Base-by-base conservation (phyloP, 2,329 filamentous ascomycete genomes). In the Acrocalymma vagum region DNA sequence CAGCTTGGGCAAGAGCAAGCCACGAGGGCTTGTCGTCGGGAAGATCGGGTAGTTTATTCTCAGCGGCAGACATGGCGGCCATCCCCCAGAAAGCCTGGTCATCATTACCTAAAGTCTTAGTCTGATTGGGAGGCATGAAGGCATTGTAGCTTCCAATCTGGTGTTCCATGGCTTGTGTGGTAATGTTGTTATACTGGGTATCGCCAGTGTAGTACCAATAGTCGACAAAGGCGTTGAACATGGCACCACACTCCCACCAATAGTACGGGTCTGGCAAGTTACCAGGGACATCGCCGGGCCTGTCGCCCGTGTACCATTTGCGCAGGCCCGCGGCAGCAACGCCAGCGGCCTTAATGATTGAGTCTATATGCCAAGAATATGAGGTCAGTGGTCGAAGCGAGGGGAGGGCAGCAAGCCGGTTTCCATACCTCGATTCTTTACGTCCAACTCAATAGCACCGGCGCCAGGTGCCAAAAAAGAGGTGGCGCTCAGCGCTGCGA, bases 101-200 rank as follows among this genome's bases (percentile, higher is more conserved):
- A 36, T 83, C 80, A 51, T 83, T 82, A 45, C 79, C 80, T 21
- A 70, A 57, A 10, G 67, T 66, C 41, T 65, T 70, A 6, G 84
- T 87, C 68, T 88, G 84, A 58, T 88, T 88, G 1, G 78, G 76
- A 5, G 90, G 87, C 84, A 93, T 92, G 65, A 87, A 94, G 62
- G 93, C 85, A 42, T 83, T 74, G 60, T 87, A 78, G 2, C 82
- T 78, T 38, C 89, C 89, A 37, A 86, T 83, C 69, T 95, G 90
- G 63, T 81, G 85, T 30, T 91, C 77, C 55, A 95, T 78, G 9
- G 81, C 90, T 48, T 71, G 67, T 4, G 45, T 45, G 2, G 64
- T 70, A 29, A 72, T 72, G 21, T 46, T 48, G 40, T 72, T 72
- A 51, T 70, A 72, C 35, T 60, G 53, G 29, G 62, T 51, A 45